Evolutionary conservation across 495 filamentous ascomycete genomes (phyloP), one percentile per base, ranked within the genome.

Genomic region (Aspergillus leporis): DNA sequence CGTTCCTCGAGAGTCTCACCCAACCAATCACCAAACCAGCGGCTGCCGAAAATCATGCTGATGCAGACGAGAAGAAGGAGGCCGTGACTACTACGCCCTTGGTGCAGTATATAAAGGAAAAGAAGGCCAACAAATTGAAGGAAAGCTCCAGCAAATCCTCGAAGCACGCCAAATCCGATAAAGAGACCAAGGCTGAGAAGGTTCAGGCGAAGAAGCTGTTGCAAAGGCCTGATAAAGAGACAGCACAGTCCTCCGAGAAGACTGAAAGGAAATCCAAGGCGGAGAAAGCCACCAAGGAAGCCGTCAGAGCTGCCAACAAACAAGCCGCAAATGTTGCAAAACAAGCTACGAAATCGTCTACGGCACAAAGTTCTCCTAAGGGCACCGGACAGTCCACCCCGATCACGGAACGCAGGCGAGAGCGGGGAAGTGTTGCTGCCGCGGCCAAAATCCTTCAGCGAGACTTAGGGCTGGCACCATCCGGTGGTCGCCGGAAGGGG

Each of bases 401-500:
- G 7, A 63, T 70, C 6, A 61, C 76, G 12, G 81, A 84, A 56
- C 79, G 79, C 47, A 84, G 81, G 56, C 72, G 84, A 28, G 85
- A 88, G 63, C 83, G 91, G 59, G 90, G 89, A 9, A 90, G 84
- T 61, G 87, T 85, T 36, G 83, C 86, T 30, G 87, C 83, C 23
- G 92, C 91, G 5, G 90, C 91, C 18, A 87, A 87, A 47, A 96
- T 98, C 58, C 73, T 98, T 22, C 92, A 97, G 64, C 86, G 93
- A 16, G 94, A 98, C 71, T 78, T 97, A 18, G 94, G 93, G 18
- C 80, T 98, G n/a, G 84, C 85, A 46, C 81, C 84, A 6, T 82
- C 83, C 53, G 69, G 73, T 47, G 71, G 78, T 45, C 78, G 81
- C 41, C 75, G 80, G 61, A 73, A 74, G 55, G 75, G 78, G 4